Evolutionary conservation across 2,329 filamentous ascomycete genomes (phyloP).

Genomic region (Ustilaginoidea virens): DNA sequence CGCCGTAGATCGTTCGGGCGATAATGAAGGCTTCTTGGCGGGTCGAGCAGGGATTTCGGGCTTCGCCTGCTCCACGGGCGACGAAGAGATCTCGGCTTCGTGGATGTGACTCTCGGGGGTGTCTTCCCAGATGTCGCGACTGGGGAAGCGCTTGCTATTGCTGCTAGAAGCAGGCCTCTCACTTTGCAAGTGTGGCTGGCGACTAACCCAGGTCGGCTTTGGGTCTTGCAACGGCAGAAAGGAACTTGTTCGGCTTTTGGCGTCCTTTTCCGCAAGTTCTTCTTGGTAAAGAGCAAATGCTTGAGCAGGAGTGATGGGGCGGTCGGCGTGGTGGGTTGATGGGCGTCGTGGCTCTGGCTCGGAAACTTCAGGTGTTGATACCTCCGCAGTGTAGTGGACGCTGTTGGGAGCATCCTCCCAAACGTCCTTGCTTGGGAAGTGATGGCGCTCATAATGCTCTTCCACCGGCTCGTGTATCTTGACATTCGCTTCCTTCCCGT

Average conservation of each 20-base stretch:
- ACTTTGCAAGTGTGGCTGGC: slow-evolving; percentile 33
- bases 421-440: slow-evolving; percentile 86
- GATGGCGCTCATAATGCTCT: slow-evolving; percentile 42
- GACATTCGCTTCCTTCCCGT: slow-evolving; percentile 34
- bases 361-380: slow-evolving; percentile 55
- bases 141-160: slow-evolving; percentile 70
- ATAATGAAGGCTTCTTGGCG: slow-evolving; percentile 21
- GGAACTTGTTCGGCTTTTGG: slow-evolving; percentile 13
- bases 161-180: slow-evolving; percentile 33
- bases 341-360: slow-evolving; percentile 23
- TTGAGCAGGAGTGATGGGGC: slow-evolving; percentile 41
- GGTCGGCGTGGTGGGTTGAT: slow-evolving; percentile 14
- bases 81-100: slow-evolving; percentile 51
- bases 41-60: slow-evolving; percentile 17
- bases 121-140: slow-evolving; percentile 90
- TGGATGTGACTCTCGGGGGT: slow-evolving; percentile 69
- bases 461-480: slow-evolving; percentile 13
- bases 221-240: slow-evolving; percentile 15
- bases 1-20: slow-evolving; percentile 29
- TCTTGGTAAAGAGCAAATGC: slow-evolving; percentile 52
- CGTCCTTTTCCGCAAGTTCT: slow-evolving; percentile 44
- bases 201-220: slow-evolving; percentile 27
- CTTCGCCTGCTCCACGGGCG: slow-evolving; percentile 14
- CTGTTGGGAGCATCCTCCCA: slow-evolving; percentile 95
- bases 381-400: slow-evolving; percentile 62